A percentile compares a stretch with the other conserved stretches of the same genome.
phyloP scores from a whole-genome alignment of 805 yeast species.

The Candida ulmi region DNA sequence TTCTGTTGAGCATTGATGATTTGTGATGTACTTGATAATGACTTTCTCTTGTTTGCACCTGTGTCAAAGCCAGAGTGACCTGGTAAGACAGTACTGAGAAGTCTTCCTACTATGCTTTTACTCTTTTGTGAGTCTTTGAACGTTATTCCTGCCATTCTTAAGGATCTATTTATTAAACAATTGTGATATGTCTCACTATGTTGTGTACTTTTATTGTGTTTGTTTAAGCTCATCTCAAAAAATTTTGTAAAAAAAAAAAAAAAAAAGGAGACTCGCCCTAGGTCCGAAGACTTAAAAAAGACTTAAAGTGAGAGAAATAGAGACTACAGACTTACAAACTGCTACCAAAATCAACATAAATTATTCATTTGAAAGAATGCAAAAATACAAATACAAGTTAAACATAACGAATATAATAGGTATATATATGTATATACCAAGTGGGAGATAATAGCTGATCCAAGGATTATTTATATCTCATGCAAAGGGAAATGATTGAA shows the following conservation, averaged over 20 bases:
- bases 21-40: slow-evolving; percentile 30
- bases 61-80: slow-evolving; percentile 23
- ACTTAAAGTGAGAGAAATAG: too few species aligned
- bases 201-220: background rate
- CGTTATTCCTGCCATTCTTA: slow-evolving; percentile 5
- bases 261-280: too few species aligned
- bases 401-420: too few species aligned
- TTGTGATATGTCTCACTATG: background rate
- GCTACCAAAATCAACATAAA: too few species aligned
- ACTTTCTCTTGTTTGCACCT: slow-evolving; percentile 3
- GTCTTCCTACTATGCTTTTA: slow-evolving; percentile 36
- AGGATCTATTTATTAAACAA: background rate
- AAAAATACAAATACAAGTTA: too few species aligned
- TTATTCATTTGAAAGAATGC: too few species aligned
- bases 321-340: too few species aligned
- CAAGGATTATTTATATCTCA: too few species aligned
- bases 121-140: slow-evolving; percentile 4
- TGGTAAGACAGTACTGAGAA: slow-evolving; percentile 32
- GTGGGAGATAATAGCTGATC: too few species aligned
- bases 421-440: too few species aligned
- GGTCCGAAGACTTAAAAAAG: too few species aligned
- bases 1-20: slow-evolving; percentile 32
- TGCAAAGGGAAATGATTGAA: too few species aligned
- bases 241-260: background rate
- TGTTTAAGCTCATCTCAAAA: background rate